These are phyloP conservation scores for Saccharomycopsis hybrid DNA, from an alignment of 1,139 yeast genomes.

Conservation along the genomic window DNA sequence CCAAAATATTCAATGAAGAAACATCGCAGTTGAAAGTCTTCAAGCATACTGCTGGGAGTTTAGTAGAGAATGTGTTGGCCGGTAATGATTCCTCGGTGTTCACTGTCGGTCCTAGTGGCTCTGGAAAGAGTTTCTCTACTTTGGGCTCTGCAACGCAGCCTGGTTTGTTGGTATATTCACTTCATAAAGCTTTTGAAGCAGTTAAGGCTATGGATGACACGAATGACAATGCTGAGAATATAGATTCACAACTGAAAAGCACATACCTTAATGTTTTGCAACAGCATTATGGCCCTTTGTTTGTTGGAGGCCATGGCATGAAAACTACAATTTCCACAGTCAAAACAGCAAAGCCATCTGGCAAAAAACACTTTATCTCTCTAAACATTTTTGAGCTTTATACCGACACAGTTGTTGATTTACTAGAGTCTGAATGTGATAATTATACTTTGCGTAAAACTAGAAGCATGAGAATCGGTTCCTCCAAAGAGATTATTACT, in stretches of 20 bases:
- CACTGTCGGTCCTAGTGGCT: slow-evolving; percentile 46
- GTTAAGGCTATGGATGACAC: background rate
- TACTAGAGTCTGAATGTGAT: slow-evolving; percentile 26
- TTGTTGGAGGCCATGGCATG: background rate
- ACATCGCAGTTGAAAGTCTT: slow-evolving; percentile 20
- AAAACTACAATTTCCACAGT: background rate
- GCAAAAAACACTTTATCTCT: slow-evolving; percentile 24
- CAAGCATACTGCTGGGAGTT: slow-evolving; percentile 23
- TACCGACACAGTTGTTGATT: slow-evolving; percentile 35
- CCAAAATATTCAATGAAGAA: slow-evolving; percentile 3
- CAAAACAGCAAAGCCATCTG: background rate
- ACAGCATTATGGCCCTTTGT: slow-evolving; percentile 9
- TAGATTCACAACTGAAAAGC: no score
- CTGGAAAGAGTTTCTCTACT: slow-evolving; percentile 38
- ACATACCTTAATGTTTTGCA: background rate
- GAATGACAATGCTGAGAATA: background rate
- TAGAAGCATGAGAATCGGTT: background rate
- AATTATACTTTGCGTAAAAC: background rate
- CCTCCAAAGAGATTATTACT: slow-evolving; percentile 10
- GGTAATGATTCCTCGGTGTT: slow-evolving; percentile 40
- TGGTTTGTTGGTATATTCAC: slow-evolving; percentile 26
- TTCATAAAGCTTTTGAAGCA: slow-evolving; percentile 22
- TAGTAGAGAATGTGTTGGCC: slow-evolving; percentile 14
- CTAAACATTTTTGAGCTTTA: slow-evolving; percentile 41
- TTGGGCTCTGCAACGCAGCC: slow-evolving; percentile 26